Evolutionary conservation across 345 rosid genomes (phyloP), one percentile per base, ranked within the genome.

Genomic region (Hibiscus trionum): DNA sequence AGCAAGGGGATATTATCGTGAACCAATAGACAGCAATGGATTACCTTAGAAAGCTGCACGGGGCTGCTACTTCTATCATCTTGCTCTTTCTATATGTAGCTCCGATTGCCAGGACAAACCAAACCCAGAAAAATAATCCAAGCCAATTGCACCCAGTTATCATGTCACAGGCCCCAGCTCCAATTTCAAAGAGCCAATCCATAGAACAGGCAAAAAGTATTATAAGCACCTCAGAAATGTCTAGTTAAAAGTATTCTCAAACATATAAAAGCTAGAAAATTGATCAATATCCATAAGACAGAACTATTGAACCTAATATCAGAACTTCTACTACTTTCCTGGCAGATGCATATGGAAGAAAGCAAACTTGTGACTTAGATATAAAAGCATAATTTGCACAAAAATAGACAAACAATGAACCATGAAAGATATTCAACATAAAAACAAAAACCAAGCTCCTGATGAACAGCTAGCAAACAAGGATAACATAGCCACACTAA

Each of bases 91-190:
- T 95, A 80, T 81, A 86, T 81, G 74, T 39, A 50, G 87, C 91
- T 90, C 97, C 81, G 84, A 84, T 82, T 83, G 94, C 93, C 96
- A 95, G 60, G 83, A 84, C 76, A 82, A 77, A 75, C 79, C 83
- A 57, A 52, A 81, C 79, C 82, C 81, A 80, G 79, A 77, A 79
- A 86, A 69, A 85, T 71, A 76, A 88, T 77, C 86, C 84, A 90
- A 86, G 77, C 63, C 79, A 84, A 87, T 71, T 80, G 86, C 79
- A 71, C 75, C 95, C 89, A 77, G 84, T 77, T 79, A 87, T 73
- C 85, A 86, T 80, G 97, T 82, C 92, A 86, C 77, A 82, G 86
- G 80, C 84, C 91, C 88, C 96, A 89, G 99, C 99, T 95, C 99
- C 96, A 90, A 90, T 82, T 87, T 84, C 90, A 69, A 85, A 90